These are phyloP conservation scores for Solanum virginianum DNA, from an alignment of 257 asterid genomes.

Conservation along the genomic window DNA sequence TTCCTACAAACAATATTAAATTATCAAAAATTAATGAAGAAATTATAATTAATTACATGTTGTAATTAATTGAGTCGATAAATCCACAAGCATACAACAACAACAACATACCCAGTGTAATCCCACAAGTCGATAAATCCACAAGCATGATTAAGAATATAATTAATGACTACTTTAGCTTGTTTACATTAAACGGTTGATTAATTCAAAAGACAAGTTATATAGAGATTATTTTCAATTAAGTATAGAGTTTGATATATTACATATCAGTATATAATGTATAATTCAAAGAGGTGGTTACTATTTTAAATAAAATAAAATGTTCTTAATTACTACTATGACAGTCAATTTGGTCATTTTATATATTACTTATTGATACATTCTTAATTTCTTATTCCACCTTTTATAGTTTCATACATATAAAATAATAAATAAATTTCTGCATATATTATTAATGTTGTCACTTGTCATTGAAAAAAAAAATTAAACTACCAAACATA, in stretches of 20 bases:
- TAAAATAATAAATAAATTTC: neutral
- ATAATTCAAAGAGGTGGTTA: neutral
- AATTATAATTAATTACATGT: neutral
- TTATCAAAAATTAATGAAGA: neutral
- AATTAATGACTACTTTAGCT: neutral
- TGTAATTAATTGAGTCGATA: neutral
- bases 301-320: too few relatives aligned
- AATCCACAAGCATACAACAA: neutral
- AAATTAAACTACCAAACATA: too few relatives aligned
- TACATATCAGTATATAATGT: neutral
- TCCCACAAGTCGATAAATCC: neutral
- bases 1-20: conserved; percentile 14
- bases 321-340: neutral
- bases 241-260: neutral
- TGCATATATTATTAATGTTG: neutral
- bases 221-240: neutral
- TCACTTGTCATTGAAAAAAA: neutral
- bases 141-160: neutral
- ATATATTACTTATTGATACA: neutral
- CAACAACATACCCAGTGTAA: too few relatives aligned
- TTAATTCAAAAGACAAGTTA: neutral
- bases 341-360: too few relatives aligned
- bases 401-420: neutral
- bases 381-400: neutral
- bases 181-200: neutral